Evolutionary conservation across 2,329 filamentous ascomycete species (phyloP), one percentile per base, ranked within the genome.

Genomic region (Neonectria punicea): DNA sequence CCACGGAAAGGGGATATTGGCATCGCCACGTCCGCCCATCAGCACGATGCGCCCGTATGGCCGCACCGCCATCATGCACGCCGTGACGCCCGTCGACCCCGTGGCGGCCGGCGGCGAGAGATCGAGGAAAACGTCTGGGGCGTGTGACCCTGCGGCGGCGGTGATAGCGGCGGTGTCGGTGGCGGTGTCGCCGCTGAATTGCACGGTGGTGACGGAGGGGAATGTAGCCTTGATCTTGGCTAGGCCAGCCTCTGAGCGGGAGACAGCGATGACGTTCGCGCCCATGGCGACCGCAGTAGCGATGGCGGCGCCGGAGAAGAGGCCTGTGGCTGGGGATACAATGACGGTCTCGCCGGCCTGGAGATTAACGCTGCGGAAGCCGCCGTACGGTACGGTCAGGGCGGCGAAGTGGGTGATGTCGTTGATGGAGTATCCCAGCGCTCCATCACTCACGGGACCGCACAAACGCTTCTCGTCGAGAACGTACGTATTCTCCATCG

Each of bases 261-360:
- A 84, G 63, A 85, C 78, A 2, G 85, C 85, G 53, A 88, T 80
- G 16, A 88, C 85, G 10, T 76, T 80, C 5, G 83, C 84, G 0
- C 85, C 86, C 75, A 87, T 81, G 1, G 85, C 82, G 1, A 84
- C 61, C 0, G 85, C 85, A 3, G 84, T 73, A 4, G 80, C 69
- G 2, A 87, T 84, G 1, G 79, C 83, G 1, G 81, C 80, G 3
- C 84, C 81, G 1, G 85, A 81, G 70, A 82, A 87, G 0, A 71
- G 69, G 0, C 85, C 85, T 0, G 84, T 87, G 1, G 85, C 85
- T 1, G 85, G 85, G 20, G 76, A 76, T 1, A 87, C 69, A 41
- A 87, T 72, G 20, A 87, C 74, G 0, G 80, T 84, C 69, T 87
- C 83, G 4, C 85, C 84, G 1, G 82, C 73, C 57, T 81, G 75